Evolutionary conservation across 495 filamentous ascomycete species (phyloP).

Genomic region (Podospora sp.): DNA sequence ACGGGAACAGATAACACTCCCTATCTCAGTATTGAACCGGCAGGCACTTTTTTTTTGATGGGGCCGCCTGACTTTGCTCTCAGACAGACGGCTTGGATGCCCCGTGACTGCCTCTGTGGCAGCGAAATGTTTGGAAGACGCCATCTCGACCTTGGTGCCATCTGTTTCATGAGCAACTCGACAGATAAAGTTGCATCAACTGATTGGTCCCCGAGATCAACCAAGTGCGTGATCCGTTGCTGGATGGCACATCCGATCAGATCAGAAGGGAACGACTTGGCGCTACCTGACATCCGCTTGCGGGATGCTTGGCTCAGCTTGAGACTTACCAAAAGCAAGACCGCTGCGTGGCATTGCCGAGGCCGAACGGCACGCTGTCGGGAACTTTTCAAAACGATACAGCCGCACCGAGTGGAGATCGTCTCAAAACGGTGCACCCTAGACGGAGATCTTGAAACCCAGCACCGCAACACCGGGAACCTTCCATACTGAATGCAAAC

Average conservation of each 20-base stretch:
- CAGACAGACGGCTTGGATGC: neutral
- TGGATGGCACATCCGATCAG: constrained; percentile 8
- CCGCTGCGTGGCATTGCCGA: neutral
- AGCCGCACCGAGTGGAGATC: neutral
- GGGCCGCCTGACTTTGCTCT: neutral
- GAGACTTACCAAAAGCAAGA: neutral
- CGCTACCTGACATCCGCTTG: neutral
- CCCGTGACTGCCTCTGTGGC: neutral
- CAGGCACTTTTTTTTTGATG: neutral
- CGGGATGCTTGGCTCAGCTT: neutral
- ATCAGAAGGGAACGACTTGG: neutral
- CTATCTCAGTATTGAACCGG: neutral
- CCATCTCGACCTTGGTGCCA: neutral
- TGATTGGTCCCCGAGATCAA: constrained; percentile 4
- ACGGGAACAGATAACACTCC: neutral
- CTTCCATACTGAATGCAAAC: neutral
- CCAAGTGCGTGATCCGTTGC: neutral
- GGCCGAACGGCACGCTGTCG: neutral
- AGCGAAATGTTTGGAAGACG: neutral
- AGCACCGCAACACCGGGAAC: neutral
- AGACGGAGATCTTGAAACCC: neutral
- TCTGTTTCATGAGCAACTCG: constrained; percentile 2
- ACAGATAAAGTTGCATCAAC: neutral
- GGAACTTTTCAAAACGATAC: neutral
- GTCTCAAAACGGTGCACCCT: neutral